Conservation (phyloP, 208 protist genomes). For the Trypanosoma scelopori region DNA sequence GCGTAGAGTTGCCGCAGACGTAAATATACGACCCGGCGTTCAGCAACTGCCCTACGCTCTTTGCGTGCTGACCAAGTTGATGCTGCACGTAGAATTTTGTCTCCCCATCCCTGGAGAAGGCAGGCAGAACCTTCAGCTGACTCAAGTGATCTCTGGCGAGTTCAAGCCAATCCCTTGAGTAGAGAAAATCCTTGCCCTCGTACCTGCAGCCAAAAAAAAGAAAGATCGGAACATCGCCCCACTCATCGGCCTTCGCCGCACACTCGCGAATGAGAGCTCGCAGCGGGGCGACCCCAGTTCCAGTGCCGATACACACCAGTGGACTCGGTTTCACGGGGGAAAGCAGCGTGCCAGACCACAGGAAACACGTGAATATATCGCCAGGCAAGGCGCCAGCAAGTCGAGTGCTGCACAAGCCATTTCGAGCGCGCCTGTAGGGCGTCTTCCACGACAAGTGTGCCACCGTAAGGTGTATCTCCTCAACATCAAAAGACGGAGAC, state of each 20-base stretch:
- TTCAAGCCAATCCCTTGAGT: constrained; percentile 60
- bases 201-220: constrained; percentile 83
- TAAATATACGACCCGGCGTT: constrained; percentile 42
- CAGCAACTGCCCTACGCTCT: constrained; percentile 50
- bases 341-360: constrained; percentile 68
- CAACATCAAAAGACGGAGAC: constrained; percentile 48
- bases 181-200: constrained; percentile 73
- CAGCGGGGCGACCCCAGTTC: constrained; percentile 84
- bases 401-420: constrained; percentile 69
- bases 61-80: constrained; percentile 66
- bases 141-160: constrained; percentile 33
- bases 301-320: constrained; percentile 70
- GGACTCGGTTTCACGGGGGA: constrained; percentile 44
- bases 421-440: constrained; percentile 66
- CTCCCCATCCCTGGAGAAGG: constrained; percentile 77
- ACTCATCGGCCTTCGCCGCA: constrained; percentile 33
- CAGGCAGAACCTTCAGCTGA: constrained; percentile 60
- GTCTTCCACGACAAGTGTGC: constrained; percentile 76
- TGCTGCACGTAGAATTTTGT: constrained; percentile 90
- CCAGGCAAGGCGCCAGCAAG: constrained; percentile 37
- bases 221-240: constrained; percentile 56
- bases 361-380: constrained; percentile 49
- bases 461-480: constrained; percentile 53
- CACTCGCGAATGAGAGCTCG: constrained; percentile 72
- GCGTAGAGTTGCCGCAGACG: constrained; percentile 86